Evolutionary conservation across 2,329 filamentous ascomycete species (phyloP), one percentile per base, ranked within the genome.

Genomic region (Exophiala phaeomuriformis): DNA sequence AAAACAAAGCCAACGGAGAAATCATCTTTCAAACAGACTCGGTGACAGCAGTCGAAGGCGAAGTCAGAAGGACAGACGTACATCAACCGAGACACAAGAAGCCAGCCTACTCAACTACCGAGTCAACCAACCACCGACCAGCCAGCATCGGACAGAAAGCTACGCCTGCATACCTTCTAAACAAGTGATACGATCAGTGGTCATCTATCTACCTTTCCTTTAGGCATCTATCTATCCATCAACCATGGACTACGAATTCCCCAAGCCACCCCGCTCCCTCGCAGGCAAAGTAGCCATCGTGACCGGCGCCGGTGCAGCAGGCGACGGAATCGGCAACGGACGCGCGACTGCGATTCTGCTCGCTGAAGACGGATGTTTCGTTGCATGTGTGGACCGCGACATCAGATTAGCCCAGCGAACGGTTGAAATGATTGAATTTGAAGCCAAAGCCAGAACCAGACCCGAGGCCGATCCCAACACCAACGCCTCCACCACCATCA

Each of bases 301-400:
- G 30, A 81, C 79, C 0, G 80, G 80, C n/a, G 80, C 80, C 9
- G 79, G 80, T 10, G 77, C 75, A 49, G 67, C 70, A 28, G 77
- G 74, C 31, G 75, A 80, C 39, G 80, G 79, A 0, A 79, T 84
- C 42, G 81, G 81, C 3, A 84, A 84, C 58, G 81, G 79, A 0
- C 74, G 76, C 35, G 81, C 75, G 0, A 76, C 77, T 51, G 76
- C 80, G 2, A 77, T 84, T 42, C 71, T 84, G 31, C 70, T 85
- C 1, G 80, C 80, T 3, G 73, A 77, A 47, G 80, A 82, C 29
- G 80, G 80, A 5, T 78, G 75, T 61, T 67, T 72, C 3, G 78
- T 85, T 2, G 65, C 83, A n/a, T 83, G 80, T 60, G 68, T 82
- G 0, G 81, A 85, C 61, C 62, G 74, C 37, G 73, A 79, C 35